Evolutionary conservation across 768 basidiomycete genomes (phyloP), one percentile per base, ranked within the genome.

Genomic region (Trametes cinnabarina): DNA sequence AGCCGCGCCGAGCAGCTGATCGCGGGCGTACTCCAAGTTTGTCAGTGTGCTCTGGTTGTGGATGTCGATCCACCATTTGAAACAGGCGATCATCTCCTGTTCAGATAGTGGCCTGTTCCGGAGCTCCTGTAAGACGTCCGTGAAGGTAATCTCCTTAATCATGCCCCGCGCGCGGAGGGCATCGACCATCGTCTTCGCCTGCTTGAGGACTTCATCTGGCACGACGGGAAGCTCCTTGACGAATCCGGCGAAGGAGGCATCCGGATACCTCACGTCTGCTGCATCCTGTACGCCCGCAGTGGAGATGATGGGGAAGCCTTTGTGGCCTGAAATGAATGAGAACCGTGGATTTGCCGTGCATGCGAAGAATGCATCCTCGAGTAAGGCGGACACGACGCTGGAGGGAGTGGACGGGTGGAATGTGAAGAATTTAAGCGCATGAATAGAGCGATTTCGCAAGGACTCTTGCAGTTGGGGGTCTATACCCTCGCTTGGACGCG

Each of bases 391-490:
- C 28, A 98, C 90, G 46, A 90, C 82, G 1, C 83, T 69, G 0
- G 90, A 92, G 1, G 96, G 96, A 0, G 96, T 96, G 0, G 96
- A 96, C 2, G 81, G 75, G 62, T 86, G 82, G 72, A 93, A 98
- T 2, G 91, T 88, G 76, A 97, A 98, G 75, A 97, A 97, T 58
- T 83, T 85, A 50, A 97, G 77, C 5, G 87, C 81, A 64, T 98
- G 96, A 17, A 93, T 72, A 14, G 85, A 86, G 15, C 88, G 81
- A 23, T 72, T 71, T 22, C 78, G 78, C 11, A 94, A 70, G 75
- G 81, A 79, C 17, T 71, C 65, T 49, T 77, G 76, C 20, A 82
- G 60, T 42, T 85, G 79, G 2, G 71, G 68, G 6, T 51, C 41
- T 4, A 52, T 30, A 3, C 41, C 20, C 1, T 1, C 20, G 20